Evolutionary conservation across 2,329 filamentous ascomycete species (phyloP), one percentile per base, ranked within the genome.

Genomic region (Colletotrichum camelliae): DNA sequence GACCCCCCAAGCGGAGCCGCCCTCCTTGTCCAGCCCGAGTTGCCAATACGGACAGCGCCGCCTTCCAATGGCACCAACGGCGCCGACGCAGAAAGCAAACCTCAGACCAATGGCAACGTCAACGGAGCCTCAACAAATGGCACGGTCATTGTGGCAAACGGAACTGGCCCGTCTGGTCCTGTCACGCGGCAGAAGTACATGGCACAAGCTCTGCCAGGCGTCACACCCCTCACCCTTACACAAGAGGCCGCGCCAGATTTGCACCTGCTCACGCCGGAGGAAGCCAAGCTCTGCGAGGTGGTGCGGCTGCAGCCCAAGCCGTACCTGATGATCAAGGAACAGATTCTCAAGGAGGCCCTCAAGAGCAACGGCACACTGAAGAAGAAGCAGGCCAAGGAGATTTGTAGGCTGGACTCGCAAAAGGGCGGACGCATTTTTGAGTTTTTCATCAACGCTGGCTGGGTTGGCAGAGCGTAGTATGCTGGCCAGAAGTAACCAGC

Each of bases 241-340:
- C 93, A 93, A 79, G 94, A 98, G 71, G 94, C 92, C 43, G 93
- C 94, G 1, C 90, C 94, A 1, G 97, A 98, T 82, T 85, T 96
- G 33, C 97, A 98, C 80, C 91, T 99, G 0, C 88, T 99, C 58
- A 95, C 94, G 1, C 90, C 93, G 1, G 95, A 97, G 78, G 97
- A 99, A 84, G 88, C 92, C 6, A 95, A 98, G 81, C 87, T 99
- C 1, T 99, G 97, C 86, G 94, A 95, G 79, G 90, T 94, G 55
- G 90, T 98, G 16, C 92, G 96, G 57, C 87, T 99, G 68, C 94
- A 97, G 84, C 97, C 97, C 1, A 99, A 99, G 86, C 95, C 97
- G 2, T 99, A 98, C 83, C 86, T 98, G 7, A 95, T 95, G 81
- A 95, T 98, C 85, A 99, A 99, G 85, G 96, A 98, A 83, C 93